Base-by-base conservation (phyloP, 441 rosid species). In the Pelargonium fulgidum region DNA sequence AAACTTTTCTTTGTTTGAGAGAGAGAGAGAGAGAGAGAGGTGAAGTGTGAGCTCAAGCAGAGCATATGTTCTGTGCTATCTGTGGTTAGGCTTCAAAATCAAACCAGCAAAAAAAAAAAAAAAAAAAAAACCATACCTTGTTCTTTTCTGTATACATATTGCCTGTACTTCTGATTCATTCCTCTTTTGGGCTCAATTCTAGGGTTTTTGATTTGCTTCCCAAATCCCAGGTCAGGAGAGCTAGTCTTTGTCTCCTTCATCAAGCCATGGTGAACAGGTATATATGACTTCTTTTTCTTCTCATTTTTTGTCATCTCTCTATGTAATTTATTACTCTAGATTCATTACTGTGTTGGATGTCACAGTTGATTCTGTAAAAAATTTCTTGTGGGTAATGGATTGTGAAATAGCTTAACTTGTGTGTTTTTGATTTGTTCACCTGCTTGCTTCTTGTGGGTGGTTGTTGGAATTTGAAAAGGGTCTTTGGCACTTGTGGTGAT, bases 241-340 rank as follows among this genome's bases (percentile, higher is more conserved):
- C 52, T 16, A 47, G n/a, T 9, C 9, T 47, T 47, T 12, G 52
- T 47, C 9, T 9, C 52, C 13, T 47, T 50, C 62, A 58, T 20
- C 62, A 58, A 58, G 20, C 26, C 9, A 58, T 58, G 13, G 16
- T 58, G 62, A 58, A 19, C 62, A 58, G 62, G 62, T 36, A 56
- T 16, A 19, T 16, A 29, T 29, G 36, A 29, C 36, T 17, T 16
- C 0, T 56, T 56, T 56, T 56, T 14, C 58, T 16, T 13, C 12
- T 36, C 41, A 36, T 4, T 4, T 50, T 50, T 14, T n/a, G 16
- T 4, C 17, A 50, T 3, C 36, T 29, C 36, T 29, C 5, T 3
- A 3, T 29, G 36, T 29, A 29, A 29, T 13, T 50, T 50, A n/a
- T n/a, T 50, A 20, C 7, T n/a, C 19, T 56, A 7, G 62, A n/a